These are phyloP conservation scores for Arthrobotrys iridis DNA, from an alignment of 2,329 filamentous ascomycete species.

Conservation along the genomic window DNA sequence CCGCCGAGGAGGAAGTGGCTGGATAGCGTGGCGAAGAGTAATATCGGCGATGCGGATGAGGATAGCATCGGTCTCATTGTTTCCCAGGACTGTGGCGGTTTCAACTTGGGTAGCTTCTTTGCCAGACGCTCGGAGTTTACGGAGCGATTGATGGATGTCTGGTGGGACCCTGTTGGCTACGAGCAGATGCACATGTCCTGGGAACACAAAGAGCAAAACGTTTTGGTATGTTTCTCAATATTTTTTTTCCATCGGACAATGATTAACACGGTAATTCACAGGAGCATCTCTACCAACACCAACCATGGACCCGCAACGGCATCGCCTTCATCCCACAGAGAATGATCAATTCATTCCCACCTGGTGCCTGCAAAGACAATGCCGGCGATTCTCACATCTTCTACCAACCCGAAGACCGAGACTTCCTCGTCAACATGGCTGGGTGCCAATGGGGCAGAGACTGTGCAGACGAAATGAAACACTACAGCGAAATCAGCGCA, in stretches of 20 bases:
- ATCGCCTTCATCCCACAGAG: conserved; percentile 90
- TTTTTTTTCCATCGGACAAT: neutral
- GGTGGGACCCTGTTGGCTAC: conserved; percentile 98
- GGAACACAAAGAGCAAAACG: conserved; percentile 99
- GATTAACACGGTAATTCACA: conserved; percentile 24
- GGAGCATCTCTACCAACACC: conserved; percentile 87
- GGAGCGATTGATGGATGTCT: conserved; percentile 89
- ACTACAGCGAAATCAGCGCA: conserved; percentile 90
- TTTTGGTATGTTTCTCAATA: conserved; percentile 65
- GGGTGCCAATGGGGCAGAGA: conserved; percentile 96
- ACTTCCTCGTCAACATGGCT: conserved; percentile 98
- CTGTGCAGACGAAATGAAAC: conserved; percentile 98
- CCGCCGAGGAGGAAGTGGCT: conserved; percentile 72
- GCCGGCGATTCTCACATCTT: conserved; percentile 80
- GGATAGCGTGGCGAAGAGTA: conserved; percentile 76
- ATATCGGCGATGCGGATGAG: conserved; percentile 78
- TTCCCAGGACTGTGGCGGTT: conserved; percentile 92
- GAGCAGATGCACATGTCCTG: conserved; percentile 99
- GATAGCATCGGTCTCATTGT: conserved; percentile 87
- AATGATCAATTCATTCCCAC: conserved; percentile 92
- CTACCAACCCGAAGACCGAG: conserved; percentile 83
- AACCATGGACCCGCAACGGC: conserved; percentile 91
- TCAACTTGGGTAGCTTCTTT: conserved; percentile 97
- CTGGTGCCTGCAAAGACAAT: conserved; percentile 84
- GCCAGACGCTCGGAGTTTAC: conserved; percentile 86